These are phyloP conservation scores for Gymnopilus junonius DNA, from an alignment of 768 basidiomycete species.

Conservation along the genomic window DNA sequence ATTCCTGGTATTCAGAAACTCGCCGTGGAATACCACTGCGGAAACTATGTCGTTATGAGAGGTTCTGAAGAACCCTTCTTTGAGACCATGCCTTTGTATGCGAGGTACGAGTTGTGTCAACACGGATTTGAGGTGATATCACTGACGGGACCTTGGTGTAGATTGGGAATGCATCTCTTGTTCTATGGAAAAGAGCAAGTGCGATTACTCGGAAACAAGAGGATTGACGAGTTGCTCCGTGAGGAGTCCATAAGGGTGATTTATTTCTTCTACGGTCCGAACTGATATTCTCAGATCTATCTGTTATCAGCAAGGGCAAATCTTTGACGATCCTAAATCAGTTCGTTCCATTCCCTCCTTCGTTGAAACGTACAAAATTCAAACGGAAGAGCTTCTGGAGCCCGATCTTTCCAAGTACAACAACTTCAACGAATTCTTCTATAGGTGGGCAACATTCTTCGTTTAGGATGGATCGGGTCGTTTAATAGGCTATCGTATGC, in stretches of 20 bases:
- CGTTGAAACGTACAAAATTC: conserved; percentile 56
- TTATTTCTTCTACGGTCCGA: background rate
- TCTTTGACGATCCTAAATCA: conserved; percentile 58
- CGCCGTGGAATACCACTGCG: conserved; percentile 56
- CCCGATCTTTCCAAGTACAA: conserved; percentile 65
- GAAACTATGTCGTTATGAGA: conserved; percentile 60
- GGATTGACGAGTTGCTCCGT: conserved; percentile 52
- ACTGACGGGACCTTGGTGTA: conserved; percentile 15
- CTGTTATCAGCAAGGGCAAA: conserved; percentile 49
- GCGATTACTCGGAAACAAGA: conserved; percentile 49
- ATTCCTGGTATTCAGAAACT: conserved; percentile 62
- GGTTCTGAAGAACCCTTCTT: conserved; percentile 57
- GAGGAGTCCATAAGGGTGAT: conserved; percentile 59
- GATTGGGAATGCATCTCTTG: conserved; percentile 77
- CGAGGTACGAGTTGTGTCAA: conserved; percentile 37
- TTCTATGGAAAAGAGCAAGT: conserved; percentile 62
- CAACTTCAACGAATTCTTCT: conserved; percentile 84
- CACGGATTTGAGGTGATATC: background rate
- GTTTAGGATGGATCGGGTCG: background rate
- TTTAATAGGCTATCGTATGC: background rate
- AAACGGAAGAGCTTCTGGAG: conserved; percentile 61
- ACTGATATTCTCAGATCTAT: background rate
- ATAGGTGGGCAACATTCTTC: conserved; percentile 34
- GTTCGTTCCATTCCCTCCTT: conserved; percentile 58
- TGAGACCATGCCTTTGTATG: conserved; percentile 77